Percentiles rank a stretch among this genome's conserved stretches.
Conservation (phyloP, 441 rosid species). For the Pelargonium cotyledonis region DNA sequence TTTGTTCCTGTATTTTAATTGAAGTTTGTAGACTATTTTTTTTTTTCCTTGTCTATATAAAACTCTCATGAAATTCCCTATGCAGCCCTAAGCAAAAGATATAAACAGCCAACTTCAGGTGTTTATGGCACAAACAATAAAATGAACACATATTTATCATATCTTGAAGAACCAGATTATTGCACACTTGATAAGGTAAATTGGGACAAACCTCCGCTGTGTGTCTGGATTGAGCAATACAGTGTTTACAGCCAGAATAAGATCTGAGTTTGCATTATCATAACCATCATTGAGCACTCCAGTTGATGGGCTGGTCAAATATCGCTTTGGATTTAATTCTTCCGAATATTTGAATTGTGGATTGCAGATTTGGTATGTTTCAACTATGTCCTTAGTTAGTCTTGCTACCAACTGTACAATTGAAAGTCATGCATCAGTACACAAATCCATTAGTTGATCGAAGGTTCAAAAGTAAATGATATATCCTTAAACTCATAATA, state of each 20-base stretch:
- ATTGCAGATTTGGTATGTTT: constrained; percentile 84
- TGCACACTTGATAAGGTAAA: background rate
- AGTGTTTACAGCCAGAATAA: constrained; percentile 78
- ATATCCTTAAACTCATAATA: constrained; percentile 4
- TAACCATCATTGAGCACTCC: constrained; percentile 93
- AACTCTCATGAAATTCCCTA: constrained; percentile 1
- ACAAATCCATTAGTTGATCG: constrained; percentile 15
- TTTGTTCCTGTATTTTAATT: background rate
- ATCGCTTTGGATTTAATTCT: constrained; percentile 92
- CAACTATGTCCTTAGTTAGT: constrained; percentile 85
- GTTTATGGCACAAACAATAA: background rate
- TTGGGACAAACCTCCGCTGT: constrained; percentile 67
- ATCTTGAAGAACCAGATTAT: background rate
- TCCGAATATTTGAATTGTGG: constrained; percentile 88
- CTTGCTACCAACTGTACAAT: constrained; percentile 77
- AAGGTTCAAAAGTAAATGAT: constrained; percentile 6
- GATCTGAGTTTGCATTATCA: constrained; percentile 96
- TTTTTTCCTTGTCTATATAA: background rate
- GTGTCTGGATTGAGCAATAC: constrained; percentile 62
- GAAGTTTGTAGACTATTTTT: background rate
- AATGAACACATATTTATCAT: constrained; percentile 3
- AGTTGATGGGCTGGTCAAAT: constrained; percentile 86
- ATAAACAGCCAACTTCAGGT: background rate
- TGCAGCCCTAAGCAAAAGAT: background rate
- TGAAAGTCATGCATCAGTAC: constrained; percentile 29